These are phyloP conservation scores for Vitis hybrid DNA, from an alignment of 177 flowering plant species.

Conservation along the genomic window DNA sequence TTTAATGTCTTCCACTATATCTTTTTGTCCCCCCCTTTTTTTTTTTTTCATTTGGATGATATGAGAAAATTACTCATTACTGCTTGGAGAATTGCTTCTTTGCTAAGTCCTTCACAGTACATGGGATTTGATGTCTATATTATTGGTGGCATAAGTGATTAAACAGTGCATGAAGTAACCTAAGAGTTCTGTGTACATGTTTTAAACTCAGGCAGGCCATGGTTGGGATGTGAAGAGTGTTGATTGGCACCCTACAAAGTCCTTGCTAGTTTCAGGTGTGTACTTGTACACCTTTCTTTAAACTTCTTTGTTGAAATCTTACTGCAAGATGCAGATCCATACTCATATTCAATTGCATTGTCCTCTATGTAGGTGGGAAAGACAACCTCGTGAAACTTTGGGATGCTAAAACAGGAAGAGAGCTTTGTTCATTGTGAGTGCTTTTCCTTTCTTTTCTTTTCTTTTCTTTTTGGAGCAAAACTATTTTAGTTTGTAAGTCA, in stretches of 20 bases:
- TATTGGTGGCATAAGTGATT: background rate
- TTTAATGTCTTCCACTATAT: background rate
- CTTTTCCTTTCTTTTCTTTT: background rate
- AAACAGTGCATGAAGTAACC: conserved; percentile 29
- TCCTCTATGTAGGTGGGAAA: conserved; percentile 70
- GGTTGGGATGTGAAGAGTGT: conserved; percentile 99
- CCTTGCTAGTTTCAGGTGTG: conserved; percentile 88
- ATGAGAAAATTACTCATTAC: background rate
- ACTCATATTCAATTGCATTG: conserved; percentile 7
- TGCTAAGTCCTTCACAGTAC: background rate
- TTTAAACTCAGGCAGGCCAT: conserved; percentile 99
- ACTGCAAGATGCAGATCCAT: background rate
- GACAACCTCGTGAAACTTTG: conserved; percentile 98
- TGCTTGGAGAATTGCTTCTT: background rate
- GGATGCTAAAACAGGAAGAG: conserved; percentile 95
- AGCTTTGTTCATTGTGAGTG: conserved; percentile 91
- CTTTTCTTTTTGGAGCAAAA: background rate
- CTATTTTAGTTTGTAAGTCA: background rate
- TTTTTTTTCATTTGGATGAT: background rate
- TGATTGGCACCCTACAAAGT: conserved; percentile 99
- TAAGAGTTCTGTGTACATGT: conserved; percentile 39
- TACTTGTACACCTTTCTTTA: background rate
- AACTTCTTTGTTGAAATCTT: conserved; percentile 3
- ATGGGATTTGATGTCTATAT: background rate
- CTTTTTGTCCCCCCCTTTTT: background rate